phyloP scores from a whole-genome alignment of 805 yeast species.

The Millerozyma acaciae region DNA sequence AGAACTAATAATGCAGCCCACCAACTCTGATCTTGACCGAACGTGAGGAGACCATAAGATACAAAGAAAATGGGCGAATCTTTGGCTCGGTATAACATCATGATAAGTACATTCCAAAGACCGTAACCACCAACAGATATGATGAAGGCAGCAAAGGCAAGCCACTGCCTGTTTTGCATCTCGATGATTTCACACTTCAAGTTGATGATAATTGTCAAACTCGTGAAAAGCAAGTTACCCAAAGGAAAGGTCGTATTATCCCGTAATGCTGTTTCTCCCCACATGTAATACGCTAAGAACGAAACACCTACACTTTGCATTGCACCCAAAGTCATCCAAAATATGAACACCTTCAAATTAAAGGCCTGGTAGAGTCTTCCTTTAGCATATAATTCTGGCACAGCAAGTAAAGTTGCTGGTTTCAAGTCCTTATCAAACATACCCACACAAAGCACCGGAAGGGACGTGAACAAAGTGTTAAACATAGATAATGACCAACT shows the following conservation, averaged over 20 bases:
- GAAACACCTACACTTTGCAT: slow-evolving; percentile 67
- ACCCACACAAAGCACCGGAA: slow-evolving; percentile 91
- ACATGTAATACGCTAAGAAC: slow-evolving; percentile 60
- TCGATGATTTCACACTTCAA: slow-evolving; percentile 78
- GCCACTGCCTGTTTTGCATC: slow-evolving; percentile 67
- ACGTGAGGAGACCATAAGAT: slow-evolving; percentile 61
- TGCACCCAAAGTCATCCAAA: slow-evolving; percentile 78
- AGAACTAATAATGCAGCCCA: slow-evolving; percentile 75
- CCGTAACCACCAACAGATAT: slow-evolving; percentile 84
- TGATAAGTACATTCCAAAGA: slow-evolving; percentile 75
- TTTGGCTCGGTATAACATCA: slow-evolving; percentile 56
- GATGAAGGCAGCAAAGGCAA: slow-evolving; percentile 60
- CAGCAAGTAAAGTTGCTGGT: slow-evolving; percentile 84
- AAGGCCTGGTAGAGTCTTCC: slow-evolving; percentile 77
- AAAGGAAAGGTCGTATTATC: slow-evolving; percentile 82
- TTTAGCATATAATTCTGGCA: slow-evolving; percentile 80
- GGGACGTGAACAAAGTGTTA: slow-evolving; percentile 90
- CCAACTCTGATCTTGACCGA: slow-evolving; percentile 79
- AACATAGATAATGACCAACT: slow-evolving; percentile 97
- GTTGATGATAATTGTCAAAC: slow-evolving; percentile 68
- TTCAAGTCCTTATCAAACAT: slow-evolving; percentile 88
- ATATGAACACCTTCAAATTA: slow-evolving; percentile 61
- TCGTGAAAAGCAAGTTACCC: slow-evolving; percentile 73
- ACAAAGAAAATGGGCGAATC: slow-evolving; percentile 66
- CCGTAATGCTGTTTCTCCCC: slow-evolving; percentile 63